phyloP scores from a whole-genome alignment of 1,284 basidiomycete genomes.

The Athelia sp. region DNA sequence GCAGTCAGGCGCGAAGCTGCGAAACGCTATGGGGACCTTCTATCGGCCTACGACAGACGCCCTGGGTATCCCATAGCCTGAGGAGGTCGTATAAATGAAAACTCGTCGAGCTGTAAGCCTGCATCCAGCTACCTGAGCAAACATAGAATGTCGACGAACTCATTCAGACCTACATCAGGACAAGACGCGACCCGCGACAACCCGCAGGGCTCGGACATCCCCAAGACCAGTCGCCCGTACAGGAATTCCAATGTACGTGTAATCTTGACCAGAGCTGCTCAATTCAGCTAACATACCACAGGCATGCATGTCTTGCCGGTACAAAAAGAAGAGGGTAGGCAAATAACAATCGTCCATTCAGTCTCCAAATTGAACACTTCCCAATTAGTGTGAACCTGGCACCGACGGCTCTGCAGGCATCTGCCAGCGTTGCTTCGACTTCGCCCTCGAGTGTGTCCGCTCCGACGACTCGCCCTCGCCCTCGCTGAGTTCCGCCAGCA shows the following conservation, averaged over 20 bases:
- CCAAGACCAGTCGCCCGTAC: background rate
- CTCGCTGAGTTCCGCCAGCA: conserved; percentile 1
- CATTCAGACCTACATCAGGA: background rate
- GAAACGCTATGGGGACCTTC: too few species aligned
- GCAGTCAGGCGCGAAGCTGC: too few species aligned
- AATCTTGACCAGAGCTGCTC: background rate
- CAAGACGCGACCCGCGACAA: background rate
- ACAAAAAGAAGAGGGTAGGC: background rate
- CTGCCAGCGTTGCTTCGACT: conserved; percentile 19
- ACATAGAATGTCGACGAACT: background rate
- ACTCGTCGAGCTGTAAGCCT: background rate
- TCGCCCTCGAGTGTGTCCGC: conserved; percentile 18
- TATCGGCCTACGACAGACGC: background rate
- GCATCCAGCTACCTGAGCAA: background rate
- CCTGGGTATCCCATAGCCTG: too few species aligned
- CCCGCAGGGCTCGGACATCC: conserved; percentile 1
- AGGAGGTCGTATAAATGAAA: background rate
- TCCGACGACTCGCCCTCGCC: conserved; percentile 14
- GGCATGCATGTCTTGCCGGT: background rate
- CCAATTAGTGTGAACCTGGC: background rate
- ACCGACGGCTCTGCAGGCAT: conserved; percentile 8
- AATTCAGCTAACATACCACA: too few species aligned
- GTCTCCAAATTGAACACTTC: background rate
- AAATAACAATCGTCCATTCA: background rate
- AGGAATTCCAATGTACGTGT: background rate